Base-by-base conservation (phyloP, 1,139 yeast species). In the Blastobotrys serpentis region DNA sequence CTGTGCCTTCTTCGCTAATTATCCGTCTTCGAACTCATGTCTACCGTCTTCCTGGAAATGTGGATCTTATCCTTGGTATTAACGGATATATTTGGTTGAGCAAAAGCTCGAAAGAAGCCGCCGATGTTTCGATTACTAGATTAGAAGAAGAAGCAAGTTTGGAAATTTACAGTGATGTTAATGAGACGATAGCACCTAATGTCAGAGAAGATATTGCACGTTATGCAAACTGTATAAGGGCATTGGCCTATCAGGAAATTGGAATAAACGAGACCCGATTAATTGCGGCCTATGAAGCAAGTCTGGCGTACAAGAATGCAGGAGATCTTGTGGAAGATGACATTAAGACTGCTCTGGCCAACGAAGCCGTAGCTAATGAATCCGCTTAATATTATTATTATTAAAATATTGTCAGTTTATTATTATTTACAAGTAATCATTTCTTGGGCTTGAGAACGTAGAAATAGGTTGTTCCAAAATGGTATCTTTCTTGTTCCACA, bases 51-150 rank as follows among this genome's bases (percentile, higher is more conserved):
- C 96, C 97, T 0, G 98, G 97, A 11, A 88, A 86, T 59, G 90
- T 92, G 18, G 89, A 92, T 58, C 78, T 86, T 36, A 88, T 92
- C 46, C 71, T 94, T 41, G 98, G 99, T 21, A 95, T 90, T 10
- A 94, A 94, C 66, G 98, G 99, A 2, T 92, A 79, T 63, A 77
- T 92, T 48, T 94, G 98, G 98, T 71, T 94, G 44, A 81, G 87
- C 62, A 88, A 88, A 63, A 84, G 95, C 1, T 69, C 76, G 1
- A 70, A 68, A 14, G 64, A 66, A 7, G 67, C 68, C 23, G 61
- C 67, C 26, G 66, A 64, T 16, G 79, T 82, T 1, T 77, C 92
- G 3, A 86, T 92, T 49, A 89, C 97, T 4, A 75, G 95, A 57
- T 70, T 92, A 44, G 98, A 94, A 64, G 97, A 92, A 63, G 96